Base-by-base conservation (phyloP, 1,284 basidiomycete species). In the Paramarasmius palmivorus region DNA sequence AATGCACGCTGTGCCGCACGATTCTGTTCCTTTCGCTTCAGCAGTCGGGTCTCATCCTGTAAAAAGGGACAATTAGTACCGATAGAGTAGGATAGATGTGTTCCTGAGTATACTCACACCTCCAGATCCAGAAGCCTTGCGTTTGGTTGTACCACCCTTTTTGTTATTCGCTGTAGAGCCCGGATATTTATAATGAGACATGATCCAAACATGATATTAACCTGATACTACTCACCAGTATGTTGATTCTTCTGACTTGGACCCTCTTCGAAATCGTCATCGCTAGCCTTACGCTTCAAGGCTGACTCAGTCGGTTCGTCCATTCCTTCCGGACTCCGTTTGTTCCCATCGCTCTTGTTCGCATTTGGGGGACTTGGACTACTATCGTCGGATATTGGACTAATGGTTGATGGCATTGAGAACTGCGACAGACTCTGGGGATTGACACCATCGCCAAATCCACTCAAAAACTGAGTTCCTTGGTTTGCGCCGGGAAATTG, bases 11-110 rank as follows among this genome's bases (percentile, higher is more conserved):
- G 91, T 10, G 90, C 90, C 1, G 91, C 91, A 47, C 90, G 78
- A 61, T 93, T 93, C 68, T 93, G 90, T 63, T 93, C 91, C 69
- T 93, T 93, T 57, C 90, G 85, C 65, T 92, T 92, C 57, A 90
- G 59, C 4, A 92, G 70, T 20, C 89, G 81, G 8, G 77, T 70
- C 62, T 92, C 90, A 59, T 93, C 90, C 72, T 90, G 42, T 6
- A 34, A 26, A 41, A 49, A 10, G 15, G 25, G 3, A 15, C 15
- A 39, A 56, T 48, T 34, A 29, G 40, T 42, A 49, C 15, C 22
- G 35, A 26, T n/a, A 26, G 22, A 20, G 15, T 17, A 40, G 15
- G 17, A 41, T 17, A 29, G 20, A 26, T 35, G n/a, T 22, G 29
- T 6, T 6, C 29, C 29, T 32, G 29, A 17, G 20, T n/a, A 37